phyloP scores from a whole-genome alignment of 352 stramenopile genomes.

The Phytophthora meadii region DNA sequence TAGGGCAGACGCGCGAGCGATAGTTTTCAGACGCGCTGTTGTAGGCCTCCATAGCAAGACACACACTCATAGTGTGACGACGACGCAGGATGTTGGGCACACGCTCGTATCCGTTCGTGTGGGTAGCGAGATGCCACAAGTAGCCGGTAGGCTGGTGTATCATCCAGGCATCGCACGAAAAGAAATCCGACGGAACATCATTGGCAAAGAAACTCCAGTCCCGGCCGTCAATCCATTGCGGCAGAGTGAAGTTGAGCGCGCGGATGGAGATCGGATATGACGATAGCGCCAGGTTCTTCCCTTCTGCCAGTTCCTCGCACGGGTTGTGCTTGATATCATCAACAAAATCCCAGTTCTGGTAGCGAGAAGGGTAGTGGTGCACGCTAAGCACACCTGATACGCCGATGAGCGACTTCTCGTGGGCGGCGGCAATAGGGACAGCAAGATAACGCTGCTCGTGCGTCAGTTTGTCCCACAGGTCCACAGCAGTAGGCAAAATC shows the following conservation, averaged over 20 bases:
- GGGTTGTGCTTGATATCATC: conserved; percentile 85
- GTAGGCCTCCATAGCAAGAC: conserved; percentile 72
- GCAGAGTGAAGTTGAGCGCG: conserved; percentile 74
- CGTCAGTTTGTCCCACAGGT: conserved; percentile 60
- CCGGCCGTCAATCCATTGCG: conserved; percentile 79
- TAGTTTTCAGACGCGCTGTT: conserved; percentile 69
- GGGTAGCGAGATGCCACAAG: conserved; percentile 75
- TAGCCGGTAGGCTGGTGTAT: conserved; percentile 59
- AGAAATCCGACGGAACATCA: conserved; percentile 65
- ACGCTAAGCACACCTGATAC: conserved; percentile 79
- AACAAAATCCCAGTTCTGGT: conserved; percentile 90
- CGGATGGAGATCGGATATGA: conserved; percentile 84
- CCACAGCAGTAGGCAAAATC: conserved; percentile 57
- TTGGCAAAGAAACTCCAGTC: conserved; percentile 77
- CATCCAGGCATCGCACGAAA: conserved; percentile 80
- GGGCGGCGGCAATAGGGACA: conserved; percentile 71
- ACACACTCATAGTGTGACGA: conserved; percentile 79
- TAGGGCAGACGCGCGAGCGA: conserved; percentile 55
- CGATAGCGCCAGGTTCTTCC: conserved; percentile 52
- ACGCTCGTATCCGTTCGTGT: conserved; percentile 80
- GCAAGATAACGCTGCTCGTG: conserved; percentile 67
- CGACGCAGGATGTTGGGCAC: conserved; percentile 82
- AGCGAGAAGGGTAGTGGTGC: conserved; percentile 81
- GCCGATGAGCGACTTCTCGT: conserved; percentile 58
- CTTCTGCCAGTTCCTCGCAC: conserved; percentile 49